A percentile compares a stretch with the other conserved stretches of the same genome.
Evolutionary conservation across 768 basidiomycete species (phyloP).

Genomic region (Lactarius quietus): DNA sequence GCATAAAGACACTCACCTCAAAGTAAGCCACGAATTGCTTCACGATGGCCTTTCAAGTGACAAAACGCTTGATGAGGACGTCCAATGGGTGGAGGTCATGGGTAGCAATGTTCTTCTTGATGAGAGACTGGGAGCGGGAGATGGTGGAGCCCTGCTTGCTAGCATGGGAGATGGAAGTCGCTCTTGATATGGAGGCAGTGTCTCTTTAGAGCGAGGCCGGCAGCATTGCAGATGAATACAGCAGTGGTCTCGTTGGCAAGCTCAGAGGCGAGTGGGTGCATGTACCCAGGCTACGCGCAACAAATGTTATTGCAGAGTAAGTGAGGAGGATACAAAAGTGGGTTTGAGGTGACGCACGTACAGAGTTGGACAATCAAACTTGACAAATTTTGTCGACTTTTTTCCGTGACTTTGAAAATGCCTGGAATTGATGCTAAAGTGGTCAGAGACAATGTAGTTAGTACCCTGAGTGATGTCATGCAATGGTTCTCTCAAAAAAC

Average conservation of each 20-base stretch:
- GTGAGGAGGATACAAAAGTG: constrained; percentile 25
- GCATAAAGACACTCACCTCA: constrained; percentile 41
- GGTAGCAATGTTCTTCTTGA: constrained; percentile 90
- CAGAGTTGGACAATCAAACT: no score
- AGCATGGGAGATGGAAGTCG: constrained; percentile 66
- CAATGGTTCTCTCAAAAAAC: no score
- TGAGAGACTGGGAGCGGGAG: constrained; percentile 79
- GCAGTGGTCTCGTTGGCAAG: constrained; percentile 71
- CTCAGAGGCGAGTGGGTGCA: constrained; percentile 84
- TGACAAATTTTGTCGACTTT: no score
- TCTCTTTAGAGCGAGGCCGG: constrained; percentile 95
- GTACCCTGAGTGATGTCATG: no score
- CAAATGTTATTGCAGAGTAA: constrained; percentile 15
- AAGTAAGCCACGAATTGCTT: constrained; percentile 95
- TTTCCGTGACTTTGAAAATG: no score
- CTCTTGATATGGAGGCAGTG: constrained; percentile 54
- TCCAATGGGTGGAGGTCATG: constrained; percentile 91
- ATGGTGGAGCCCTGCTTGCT: constrained; percentile 65
- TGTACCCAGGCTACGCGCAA: constrained; percentile 77
- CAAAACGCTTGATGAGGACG: constrained; percentile 92
- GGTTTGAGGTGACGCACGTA: constrained; percentile 56
- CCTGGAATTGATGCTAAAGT: no score
- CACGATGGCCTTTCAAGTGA: constrained; percentile 94
- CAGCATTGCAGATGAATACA: constrained; percentile 86
- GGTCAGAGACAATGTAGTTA: no score